These are phyloP conservation scores for Leccinum broughii DNA, from an alignment of 768 basidiomycete genomes.

Conservation along the genomic window DNA sequence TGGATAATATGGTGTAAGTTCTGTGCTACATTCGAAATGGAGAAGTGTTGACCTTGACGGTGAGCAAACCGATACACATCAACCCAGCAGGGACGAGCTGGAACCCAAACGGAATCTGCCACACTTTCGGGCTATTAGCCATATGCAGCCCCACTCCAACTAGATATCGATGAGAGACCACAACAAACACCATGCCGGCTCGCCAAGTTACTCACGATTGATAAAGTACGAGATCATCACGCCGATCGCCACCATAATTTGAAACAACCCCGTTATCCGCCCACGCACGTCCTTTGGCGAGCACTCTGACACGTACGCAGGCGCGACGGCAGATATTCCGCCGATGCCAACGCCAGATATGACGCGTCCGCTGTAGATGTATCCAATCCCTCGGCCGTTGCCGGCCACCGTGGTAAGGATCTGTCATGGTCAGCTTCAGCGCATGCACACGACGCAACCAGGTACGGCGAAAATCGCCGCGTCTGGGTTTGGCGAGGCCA, in stretches of 20 bases:
- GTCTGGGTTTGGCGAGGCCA: neutral
- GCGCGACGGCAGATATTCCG: conserved; percentile 80
- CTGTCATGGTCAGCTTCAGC: conserved; percentile 34
- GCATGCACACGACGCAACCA: neutral
- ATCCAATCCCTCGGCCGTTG: conserved; percentile 53
- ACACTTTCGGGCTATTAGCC: conserved; percentile 46
- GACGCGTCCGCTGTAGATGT: conserved; percentile 82
- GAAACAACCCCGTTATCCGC: conserved; percentile 82
- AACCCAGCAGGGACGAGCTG: conserved; percentile 76
- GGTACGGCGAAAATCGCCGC: neutral
- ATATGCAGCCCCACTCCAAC: conserved; percentile 63
- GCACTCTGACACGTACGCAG: conserved; percentile 85
- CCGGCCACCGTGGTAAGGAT: conserved; percentile 70
- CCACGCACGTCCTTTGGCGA: conserved; percentile 86
- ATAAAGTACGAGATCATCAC: conserved; percentile 86
- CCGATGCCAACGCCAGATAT: conserved; percentile 81
- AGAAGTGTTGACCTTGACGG: conserved; percentile 48
- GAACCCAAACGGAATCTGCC: conserved; percentile 74
- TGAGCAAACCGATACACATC: conserved; percentile 64
- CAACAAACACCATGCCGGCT: neutral
- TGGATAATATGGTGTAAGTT: conserved; percentile 9
- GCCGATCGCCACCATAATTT: conserved; percentile 81
- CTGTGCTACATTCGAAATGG: neutral
- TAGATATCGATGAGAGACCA: conserved; percentile 25
- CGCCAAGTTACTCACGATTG: conserved; percentile 52